A percentile compares a stretch with the other conserved stretches of the same genome.
These are phyloP conservation scores for Penicillium diatomitis DNA, from an alignment of 495 filamentous ascomycete species.

Conservation along the genomic window DNA sequence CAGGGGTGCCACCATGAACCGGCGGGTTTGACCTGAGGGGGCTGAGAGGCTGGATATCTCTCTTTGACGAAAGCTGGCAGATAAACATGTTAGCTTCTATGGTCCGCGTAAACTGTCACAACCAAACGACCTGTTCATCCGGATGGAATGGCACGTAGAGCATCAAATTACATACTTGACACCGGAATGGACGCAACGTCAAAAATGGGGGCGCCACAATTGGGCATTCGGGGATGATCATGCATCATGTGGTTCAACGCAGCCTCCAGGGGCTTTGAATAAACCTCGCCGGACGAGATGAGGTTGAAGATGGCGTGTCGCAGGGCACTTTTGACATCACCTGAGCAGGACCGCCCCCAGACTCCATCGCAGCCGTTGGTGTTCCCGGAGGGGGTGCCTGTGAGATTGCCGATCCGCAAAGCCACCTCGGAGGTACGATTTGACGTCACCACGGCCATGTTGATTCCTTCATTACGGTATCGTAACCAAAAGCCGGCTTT, in stretches of 20 bases:
- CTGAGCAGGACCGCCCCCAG: constrained; percentile 29
- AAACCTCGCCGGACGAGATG: constrained; percentile 19
- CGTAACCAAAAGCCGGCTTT: constrained; percentile 35
- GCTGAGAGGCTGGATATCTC: constrained; percentile 17
- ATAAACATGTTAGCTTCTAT: not conserved
- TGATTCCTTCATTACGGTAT: constrained; percentile 25
- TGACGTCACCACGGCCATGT: constrained; percentile 20
- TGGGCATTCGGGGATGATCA: constrained; percentile 12
- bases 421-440: constrained; percentile 36
- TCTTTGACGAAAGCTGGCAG: constrained; percentile 29
- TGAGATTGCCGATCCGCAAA: constrained; percentile 34
- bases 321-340: constrained; percentile 23
- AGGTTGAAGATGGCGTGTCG: constrained; percentile 22
- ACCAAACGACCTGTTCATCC: too few relatives aligned
- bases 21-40: constrained; percentile 18
- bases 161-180: constrained; percentile 20
- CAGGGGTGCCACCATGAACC: constrained; percentile 26
- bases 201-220: constrained; percentile 27
- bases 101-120: constrained; percentile 1
- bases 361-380: constrained; percentile 38
- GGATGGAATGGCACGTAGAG: too few relatives aligned
- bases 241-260: constrained; percentile 23
- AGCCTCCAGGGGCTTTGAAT: constrained; percentile 23
- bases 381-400: constrained; percentile 24
- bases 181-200: constrained; percentile 30